Percentiles rank a stretch among this genome's conserved stretches.
Conservation (phyloP, 805 yeast genomes). For the Nematodospora valgi region DNA sequence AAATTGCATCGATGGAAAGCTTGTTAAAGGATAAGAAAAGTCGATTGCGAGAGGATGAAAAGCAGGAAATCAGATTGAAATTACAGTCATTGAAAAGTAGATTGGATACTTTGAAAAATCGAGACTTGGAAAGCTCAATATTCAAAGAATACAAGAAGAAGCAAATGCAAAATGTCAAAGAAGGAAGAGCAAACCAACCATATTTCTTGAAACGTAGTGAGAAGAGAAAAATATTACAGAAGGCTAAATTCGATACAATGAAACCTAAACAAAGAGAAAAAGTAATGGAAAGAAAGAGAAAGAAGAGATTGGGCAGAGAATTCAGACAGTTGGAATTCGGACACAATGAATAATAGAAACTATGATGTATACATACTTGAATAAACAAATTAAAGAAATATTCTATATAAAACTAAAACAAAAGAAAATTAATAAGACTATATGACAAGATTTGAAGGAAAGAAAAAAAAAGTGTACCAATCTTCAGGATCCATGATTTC, state of each 20-base stretch:
- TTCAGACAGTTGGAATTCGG: constrained; percentile 50
- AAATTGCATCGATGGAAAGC: constrained; percentile 56
- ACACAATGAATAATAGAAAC: constrained; percentile 2
- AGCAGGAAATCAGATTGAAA: constrained; percentile 49
- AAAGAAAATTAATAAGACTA: not conserved
- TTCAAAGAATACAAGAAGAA: constrained; percentile 55
- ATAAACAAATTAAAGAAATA: constrained; percentile 1
- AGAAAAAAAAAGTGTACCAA: not conserved
- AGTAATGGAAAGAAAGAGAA: constrained; percentile 83
- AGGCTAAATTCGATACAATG: constrained; percentile 75
- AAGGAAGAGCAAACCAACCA: constrained; percentile 47
- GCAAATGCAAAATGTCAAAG: constrained; percentile 44
- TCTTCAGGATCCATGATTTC: constrained; percentile 1
- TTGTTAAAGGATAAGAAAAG: constrained; percentile 54
- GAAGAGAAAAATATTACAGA: constrained; percentile 68
- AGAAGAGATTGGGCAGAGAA: constrained; percentile 80
- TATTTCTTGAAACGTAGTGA: constrained; percentile 67
- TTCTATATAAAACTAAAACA: not conserved
- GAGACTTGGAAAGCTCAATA: constrained; percentile 71
- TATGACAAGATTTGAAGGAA: constrained; percentile 3
- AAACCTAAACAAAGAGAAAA: constrained; percentile 69
- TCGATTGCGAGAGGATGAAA: constrained; percentile 42
- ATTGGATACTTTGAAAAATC: constrained; percentile 63
- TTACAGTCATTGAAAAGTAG: constrained; percentile 66
- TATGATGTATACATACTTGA: not conserved